A percentile compares a stretch with the other conserved stretches of the same genome.
Evolutionary conservation across 2,329 filamentous ascomycete species (phyloP).

Genomic region (Penicillium sclerotiorum): DNA sequence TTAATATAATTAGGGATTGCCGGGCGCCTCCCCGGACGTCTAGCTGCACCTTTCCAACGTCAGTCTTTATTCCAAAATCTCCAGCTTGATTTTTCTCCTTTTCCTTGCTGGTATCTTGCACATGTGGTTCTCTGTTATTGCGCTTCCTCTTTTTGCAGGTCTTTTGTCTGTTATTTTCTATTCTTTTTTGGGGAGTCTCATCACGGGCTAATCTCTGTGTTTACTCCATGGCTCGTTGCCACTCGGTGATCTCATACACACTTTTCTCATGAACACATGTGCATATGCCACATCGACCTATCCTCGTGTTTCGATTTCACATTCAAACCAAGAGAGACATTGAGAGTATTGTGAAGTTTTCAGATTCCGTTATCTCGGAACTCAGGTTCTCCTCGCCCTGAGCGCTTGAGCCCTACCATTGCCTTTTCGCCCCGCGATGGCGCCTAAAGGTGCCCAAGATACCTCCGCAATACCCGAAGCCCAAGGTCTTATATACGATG

Average conservation of each 20-base stretch:
- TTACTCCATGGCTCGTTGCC: background rate
- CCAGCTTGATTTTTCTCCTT: constrained; percentile 3
- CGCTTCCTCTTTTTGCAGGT: background rate
- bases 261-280: constrained; percentile 1
- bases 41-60: background rate
- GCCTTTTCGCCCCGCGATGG: constrained; percentile 19
- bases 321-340: too few relatives aligned
- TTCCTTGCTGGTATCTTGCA: background rate
- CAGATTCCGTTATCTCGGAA: too few relatives aligned
- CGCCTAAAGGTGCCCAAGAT: constrained; percentile 25
- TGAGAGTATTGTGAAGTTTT: too few relatives aligned
- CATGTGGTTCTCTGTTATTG: too few relatives aligned
- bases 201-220: too few relatives aligned
- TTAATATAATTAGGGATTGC: constrained; percentile 18
- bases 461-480: constrained; percentile 33
- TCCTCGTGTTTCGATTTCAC: background rate
- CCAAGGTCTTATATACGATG: constrained; percentile 38
- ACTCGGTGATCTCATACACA: constrained; percentile 1
- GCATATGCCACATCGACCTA: background rate
- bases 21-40: constrained; percentile 1
- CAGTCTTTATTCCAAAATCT: constrained; percentile 6
- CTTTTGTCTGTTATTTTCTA: background rate
- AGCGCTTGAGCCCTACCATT: background rate
- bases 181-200: background rate
- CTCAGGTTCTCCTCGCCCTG: too few relatives aligned